Evolutionary conservation across 805 yeast genomes (phyloP).

Genomic region (Pichia nakasei): DNA sequence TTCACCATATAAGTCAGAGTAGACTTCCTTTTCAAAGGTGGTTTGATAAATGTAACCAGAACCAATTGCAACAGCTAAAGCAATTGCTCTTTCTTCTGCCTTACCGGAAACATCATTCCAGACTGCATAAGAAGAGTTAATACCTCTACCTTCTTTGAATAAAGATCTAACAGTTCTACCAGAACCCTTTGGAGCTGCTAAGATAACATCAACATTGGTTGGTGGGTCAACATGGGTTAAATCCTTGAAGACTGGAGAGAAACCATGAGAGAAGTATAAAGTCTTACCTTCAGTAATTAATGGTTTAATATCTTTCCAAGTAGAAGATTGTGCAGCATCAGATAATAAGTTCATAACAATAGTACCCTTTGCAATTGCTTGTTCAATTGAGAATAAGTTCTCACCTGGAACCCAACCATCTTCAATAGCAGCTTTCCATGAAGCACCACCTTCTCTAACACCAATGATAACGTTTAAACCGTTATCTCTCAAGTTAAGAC

Average conservation of each 20-base stretch:
- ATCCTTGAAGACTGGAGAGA: conserved; percentile 98
- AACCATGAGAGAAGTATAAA: conserved; percentile 98
- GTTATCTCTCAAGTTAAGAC: conserved; percentile 97
- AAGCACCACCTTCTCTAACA: conserved; percentile 97
- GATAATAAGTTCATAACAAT: conserved; percentile 95
- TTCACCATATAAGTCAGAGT: conserved; percentile 99
- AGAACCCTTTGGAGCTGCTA: conserved; percentile 99
- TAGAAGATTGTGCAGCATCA: conserved; percentile 99
- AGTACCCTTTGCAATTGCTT: conserved; percentile 90
- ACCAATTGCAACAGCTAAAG: conserved; percentile 97
- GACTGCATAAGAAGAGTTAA: conserved; percentile 98
- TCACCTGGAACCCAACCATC: conserved; percentile 99
- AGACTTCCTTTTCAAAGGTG: conserved; percentile 98
- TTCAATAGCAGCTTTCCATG: conserved; percentile 99
- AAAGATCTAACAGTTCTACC: conserved; percentile 99
- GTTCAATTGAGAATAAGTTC: conserved; percentile 89
- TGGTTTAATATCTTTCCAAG: conserved; percentile 85
- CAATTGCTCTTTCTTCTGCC: conserved; percentile 98
- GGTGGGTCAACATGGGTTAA: conserved; percentile 96
- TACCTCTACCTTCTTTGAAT: conserved; percentile 99
- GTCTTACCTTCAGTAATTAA: conserved; percentile 95
- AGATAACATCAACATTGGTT: conserved; percentile 87
- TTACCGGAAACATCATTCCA: conserved; percentile 99
- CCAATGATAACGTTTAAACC: conserved; percentile 97
- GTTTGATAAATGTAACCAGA: conserved; percentile 99